These are phyloP conservation scores for Plasmodium sp. DNA, from an alignment of 169 alveolate genomes.

Conservation along the genomic window DNA sequence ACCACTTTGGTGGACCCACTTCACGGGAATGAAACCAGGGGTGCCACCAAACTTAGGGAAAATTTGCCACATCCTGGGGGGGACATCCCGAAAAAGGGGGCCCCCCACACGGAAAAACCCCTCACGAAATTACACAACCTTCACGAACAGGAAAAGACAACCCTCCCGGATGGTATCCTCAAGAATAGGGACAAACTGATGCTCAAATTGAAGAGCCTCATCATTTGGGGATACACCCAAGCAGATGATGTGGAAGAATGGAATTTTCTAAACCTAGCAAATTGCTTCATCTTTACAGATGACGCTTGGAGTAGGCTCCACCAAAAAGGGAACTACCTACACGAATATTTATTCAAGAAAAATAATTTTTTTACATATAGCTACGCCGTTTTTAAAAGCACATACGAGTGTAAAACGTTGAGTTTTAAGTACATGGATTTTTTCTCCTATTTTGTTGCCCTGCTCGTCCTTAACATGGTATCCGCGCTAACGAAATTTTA, in stretches of 20 bases:
- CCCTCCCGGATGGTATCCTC: not conserved
- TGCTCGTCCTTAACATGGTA: not conserved
- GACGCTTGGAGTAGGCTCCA: not conserved
- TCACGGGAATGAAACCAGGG: not conserved
- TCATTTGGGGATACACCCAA: conserved; percentile 49
- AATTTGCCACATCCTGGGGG: not conserved
- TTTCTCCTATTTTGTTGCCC: conserved; percentile 12
- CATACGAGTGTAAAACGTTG: conserved; percentile 28
- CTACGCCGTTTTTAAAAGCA: conserved; percentile 23
- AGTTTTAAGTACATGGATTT: conserved; percentile 20
- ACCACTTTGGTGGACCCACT: not conserved
- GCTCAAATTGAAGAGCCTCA: conserved; percentile 15
- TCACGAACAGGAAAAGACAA: not conserved
- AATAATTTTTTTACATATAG: conserved; percentile 36
- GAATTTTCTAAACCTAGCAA: conserved; percentile 46
- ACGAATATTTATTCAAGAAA: conserved; percentile 7
- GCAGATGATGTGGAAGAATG: conserved; percentile 44
- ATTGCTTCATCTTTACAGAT: conserved; percentile 30
- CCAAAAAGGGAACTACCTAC: not conserved
- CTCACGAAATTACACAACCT: not conserved
- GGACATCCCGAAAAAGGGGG: not conserved
- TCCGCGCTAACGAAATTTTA: not conserved
- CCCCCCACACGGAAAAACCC: not conserved
- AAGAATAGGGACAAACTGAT: not conserved
- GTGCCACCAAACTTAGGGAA: not conserved